Evolutionary conservation across 768 basidiomycete species (phyloP).

Genomic region (Thelephora aurantiotincta): DNA sequence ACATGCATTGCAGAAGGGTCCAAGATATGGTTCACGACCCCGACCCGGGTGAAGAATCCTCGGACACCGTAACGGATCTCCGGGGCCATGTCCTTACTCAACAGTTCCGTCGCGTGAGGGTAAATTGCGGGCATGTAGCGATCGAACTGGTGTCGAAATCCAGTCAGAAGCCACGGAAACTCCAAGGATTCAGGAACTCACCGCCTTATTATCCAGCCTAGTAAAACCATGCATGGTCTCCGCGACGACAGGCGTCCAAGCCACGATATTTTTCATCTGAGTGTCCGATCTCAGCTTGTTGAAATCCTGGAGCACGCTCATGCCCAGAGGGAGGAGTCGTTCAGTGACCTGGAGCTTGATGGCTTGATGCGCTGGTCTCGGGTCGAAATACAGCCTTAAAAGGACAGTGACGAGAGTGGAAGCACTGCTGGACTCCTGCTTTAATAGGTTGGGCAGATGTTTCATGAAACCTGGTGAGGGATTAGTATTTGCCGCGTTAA

Average conservation of each 20-base stretch:
- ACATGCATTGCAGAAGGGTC: conserved; percentile 27
- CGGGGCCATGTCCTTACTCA: conserved; percentile 68
- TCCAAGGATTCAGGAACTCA: conserved; percentile 25
- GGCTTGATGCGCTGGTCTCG: conserved; percentile 75
- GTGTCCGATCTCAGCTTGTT: conserved; percentile 79
- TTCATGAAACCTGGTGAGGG: conserved; percentile 84
- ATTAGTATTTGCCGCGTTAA: neutral
- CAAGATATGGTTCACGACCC: conserved; percentile 55
- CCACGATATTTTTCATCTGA: conserved; percentile 87
- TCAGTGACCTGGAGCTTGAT: conserved; percentile 70
- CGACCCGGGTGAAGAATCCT: conserved; percentile 71
- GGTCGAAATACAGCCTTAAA: conserved; percentile 87
- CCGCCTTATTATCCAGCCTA: conserved; percentile 81
- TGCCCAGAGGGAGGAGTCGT: conserved; percentile 63
- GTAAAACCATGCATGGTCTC: conserved; percentile 88
- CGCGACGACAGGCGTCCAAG: conserved; percentile 98
- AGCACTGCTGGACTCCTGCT: conserved; percentile 96
- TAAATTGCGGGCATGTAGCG: conserved; percentile 85
- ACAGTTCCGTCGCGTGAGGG: conserved; percentile 74
- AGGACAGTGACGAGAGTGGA: conserved; percentile 88
- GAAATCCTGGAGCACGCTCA: conserved; percentile 84
- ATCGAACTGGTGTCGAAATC: conserved; percentile 46
- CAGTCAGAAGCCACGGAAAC: conserved; percentile 4
- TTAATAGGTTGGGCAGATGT: conserved; percentile 91
- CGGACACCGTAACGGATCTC: conserved; percentile 74